phyloP scores from a whole-genome alignment of 2,329 filamentous ascomycete genomes.

The Beauveria sp. region DNA sequence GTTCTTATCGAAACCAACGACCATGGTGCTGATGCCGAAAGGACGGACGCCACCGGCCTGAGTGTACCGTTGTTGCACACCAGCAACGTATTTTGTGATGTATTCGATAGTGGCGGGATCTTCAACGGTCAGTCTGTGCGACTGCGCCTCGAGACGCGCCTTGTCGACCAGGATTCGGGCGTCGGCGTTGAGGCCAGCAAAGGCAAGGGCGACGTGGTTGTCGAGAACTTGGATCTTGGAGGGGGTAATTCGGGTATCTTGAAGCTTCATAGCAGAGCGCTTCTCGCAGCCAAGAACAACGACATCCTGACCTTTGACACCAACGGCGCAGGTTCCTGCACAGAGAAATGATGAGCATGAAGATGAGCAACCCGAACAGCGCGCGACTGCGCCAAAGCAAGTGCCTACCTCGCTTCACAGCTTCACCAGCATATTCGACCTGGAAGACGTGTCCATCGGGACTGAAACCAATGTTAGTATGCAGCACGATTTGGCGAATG shows the following conservation, averaged over 20 bases:
- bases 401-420: constrained; percentile 84
- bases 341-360: constrained; percentile 15
- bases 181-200: constrained; percentile 95
- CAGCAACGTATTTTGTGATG: constrained; percentile 97
- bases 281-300: constrained; percentile 98
- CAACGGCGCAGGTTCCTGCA: constrained; percentile 90
- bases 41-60: constrained; percentile 96
- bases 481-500: not conserved
- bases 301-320: constrained; percentile 89
- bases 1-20: constrained; percentile 96
- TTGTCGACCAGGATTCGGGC: constrained; percentile 98
- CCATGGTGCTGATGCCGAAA: constrained; percentile 97
- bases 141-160: constrained; percentile 93
- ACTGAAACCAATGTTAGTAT: constrained; percentile 51
- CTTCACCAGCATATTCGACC: constrained; percentile 98
- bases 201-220: constrained; percentile 91
- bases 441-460: constrained; percentile 99
- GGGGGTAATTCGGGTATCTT: constrained; percentile 97
- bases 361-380: not conserved
- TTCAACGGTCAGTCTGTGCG: constrained; percentile 92
- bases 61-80: constrained; percentile 97
- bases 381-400: not conserved
- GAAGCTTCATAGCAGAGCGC: constrained; percentile 97
- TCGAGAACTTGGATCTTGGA: constrained; percentile 98
- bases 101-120: constrained; percentile 98